Conservation (phyloP, 192 early-diverging fungal species). For the Thamnidium elegans region DNA sequence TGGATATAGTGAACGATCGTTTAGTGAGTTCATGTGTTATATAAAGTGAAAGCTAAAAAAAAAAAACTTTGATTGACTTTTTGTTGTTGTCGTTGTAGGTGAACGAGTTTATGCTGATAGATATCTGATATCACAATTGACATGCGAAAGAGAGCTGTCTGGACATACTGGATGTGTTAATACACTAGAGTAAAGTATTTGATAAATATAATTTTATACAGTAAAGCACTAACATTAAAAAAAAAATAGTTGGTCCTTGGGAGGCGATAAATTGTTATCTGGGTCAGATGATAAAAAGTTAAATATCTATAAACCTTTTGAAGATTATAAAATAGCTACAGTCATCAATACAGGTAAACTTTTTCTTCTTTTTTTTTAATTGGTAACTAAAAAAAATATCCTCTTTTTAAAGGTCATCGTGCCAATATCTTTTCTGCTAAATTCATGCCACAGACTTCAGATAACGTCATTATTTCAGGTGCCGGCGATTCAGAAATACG, state of each 20-base stretch:
- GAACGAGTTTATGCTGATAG: constrained; percentile 15
- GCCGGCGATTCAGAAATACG: constrained; percentile 53
- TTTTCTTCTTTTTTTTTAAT: not conserved
- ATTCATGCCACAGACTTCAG: constrained; percentile 59
- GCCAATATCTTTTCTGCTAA: constrained; percentile 78
- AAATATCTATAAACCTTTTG: constrained; percentile 50
- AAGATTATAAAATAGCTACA: constrained; percentile 39
- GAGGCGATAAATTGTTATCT: constrained; percentile 51
- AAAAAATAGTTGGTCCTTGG: constrained; percentile 46
- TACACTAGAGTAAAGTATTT: constrained; percentile 37
- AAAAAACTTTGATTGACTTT: too few species aligned
- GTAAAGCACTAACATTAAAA: too few species aligned
- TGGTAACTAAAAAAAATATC: not conserved
- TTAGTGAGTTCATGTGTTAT: not conserved
- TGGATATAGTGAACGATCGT: not conserved
- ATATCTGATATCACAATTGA: constrained; percentile 33
- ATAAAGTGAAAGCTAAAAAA: not conserved
- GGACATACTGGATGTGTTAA: constrained; percentile 62
- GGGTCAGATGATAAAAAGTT: constrained; percentile 64
- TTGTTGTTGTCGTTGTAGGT: not conserved
- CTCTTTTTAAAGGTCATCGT: constrained; percentile 51
- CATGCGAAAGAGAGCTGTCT: constrained; percentile 30
- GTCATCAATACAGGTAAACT: constrained; percentile 35
- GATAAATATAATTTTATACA: not conserved
- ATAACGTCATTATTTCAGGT: constrained; percentile 58